Evolutionary conservation across 768 basidiomycete genomes (phyloP).

Genomic region (Rhodosporidiobolus sp.): DNA sequence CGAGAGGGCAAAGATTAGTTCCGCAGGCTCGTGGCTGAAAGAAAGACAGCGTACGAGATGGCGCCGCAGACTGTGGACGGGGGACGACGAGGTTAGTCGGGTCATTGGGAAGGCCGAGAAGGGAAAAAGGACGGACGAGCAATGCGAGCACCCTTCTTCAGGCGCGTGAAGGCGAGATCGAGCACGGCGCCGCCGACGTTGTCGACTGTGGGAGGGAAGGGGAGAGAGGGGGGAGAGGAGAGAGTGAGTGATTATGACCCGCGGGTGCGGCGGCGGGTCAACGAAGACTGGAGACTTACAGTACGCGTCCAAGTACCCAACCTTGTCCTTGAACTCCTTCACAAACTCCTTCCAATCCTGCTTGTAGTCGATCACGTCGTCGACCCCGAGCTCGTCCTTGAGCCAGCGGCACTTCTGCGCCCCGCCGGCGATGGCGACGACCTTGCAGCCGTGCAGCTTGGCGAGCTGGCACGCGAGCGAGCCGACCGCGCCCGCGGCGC

Average conservation of each 20-base stretch:
- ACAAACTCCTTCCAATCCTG: constrained; percentile 59
- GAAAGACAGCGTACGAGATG: background rate
- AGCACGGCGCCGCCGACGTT: constrained; percentile 66
- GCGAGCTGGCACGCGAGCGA: constrained; percentile 77
- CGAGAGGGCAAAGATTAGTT: background rate
- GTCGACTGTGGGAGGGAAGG: constrained; percentile 29
- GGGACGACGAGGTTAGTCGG: background rate
- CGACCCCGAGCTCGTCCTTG: constrained; percentile 75
- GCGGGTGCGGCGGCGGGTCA: constrained; percentile 40
- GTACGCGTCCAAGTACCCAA: constrained; percentile 76
- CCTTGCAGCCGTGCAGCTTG: constrained; percentile 67
- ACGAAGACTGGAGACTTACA: constrained; percentile 66
- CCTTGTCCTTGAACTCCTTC: constrained; percentile 64
- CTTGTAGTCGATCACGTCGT: constrained; percentile 85
- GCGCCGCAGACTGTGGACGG: constrained; percentile 53
- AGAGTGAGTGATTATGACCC: background rate
- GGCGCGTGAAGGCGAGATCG: constrained; percentile 67
- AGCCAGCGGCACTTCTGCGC: constrained; percentile 81
- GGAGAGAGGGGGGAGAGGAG: too few species aligned
- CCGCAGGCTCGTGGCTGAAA: background rate
- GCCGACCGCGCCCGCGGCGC: constrained; percentile 90
- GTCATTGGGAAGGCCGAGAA: too few species aligned
- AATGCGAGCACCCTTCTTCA: constrained; percentile 75
- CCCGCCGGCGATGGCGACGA: constrained; percentile 83
- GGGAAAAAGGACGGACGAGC: constrained; percentile 62